Evolutionary conservation across 1,139 yeast genomes (phyloP), one percentile per base, ranked within the genome.

Genomic region (Sugiyamaella paludigena): DNA sequence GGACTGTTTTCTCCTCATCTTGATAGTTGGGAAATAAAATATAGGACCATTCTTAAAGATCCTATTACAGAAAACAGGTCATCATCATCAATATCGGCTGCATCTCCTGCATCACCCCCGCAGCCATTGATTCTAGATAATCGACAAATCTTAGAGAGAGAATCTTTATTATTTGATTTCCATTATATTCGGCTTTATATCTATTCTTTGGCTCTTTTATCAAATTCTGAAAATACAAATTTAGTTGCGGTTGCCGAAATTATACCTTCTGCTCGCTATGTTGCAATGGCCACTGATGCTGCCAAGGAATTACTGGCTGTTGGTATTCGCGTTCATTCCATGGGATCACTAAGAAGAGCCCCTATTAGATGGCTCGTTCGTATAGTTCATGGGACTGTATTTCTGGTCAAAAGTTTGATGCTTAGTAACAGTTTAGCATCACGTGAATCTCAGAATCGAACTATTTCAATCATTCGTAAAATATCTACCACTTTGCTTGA

Each of bases 321-420:
- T 2, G 87, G 92, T 2, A 80, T 80, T 49, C 71, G 95, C 37
- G 82, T 87, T 2, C 88, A 84, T 60, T 60, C 58, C 9, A 70
- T 84, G 53, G 80, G 78, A 54, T 70, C 83, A 72, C 70, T 87
- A 47, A 73, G 83, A 53, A 85, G 78, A 61, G 87, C 91, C 81
- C 96, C 98, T 0, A 91, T 88, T 11, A 73, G 96, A 55, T 89
- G 96, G 96, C 82, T 86, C 4, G 85, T 89, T 1, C 74, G 96
- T 51, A 81, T 88, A 33, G 91, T 91, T n/a, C 79, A 94, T 58
- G 89, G 96, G 0, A 91, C 88, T 6, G 94, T 96, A 1, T 91
- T 89, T 63, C 78, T 91, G 48, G 95, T 91, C 9, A 89, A 89
- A 64, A 86, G 95, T 62, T 84, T 85, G 12, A 56, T 66, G 45